Evolutionary conservation across 306 rosid genomes (phyloP).

Genomic region (Fragaria nilgerrensis): DNA sequence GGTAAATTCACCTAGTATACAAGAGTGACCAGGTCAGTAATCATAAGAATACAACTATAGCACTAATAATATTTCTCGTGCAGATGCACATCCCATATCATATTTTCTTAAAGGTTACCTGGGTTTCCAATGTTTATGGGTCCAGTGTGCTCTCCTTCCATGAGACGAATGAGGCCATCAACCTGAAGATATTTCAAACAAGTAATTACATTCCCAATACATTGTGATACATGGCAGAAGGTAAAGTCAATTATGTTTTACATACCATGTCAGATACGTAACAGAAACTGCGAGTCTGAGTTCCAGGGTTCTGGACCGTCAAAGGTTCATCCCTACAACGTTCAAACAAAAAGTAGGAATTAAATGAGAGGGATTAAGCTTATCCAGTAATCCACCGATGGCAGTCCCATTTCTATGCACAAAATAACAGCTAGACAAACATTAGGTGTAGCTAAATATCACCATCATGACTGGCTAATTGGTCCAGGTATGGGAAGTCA

Average conservation of each 20-base stretch:
- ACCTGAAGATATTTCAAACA: constrained; percentile 45
- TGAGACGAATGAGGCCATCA: constrained; percentile 76
- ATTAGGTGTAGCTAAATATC: not conserved
- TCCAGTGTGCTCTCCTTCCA: constrained; percentile 72
- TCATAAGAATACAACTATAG: not conserved
- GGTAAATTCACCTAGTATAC: constrained; percentile 68
- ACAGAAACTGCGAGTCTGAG: constrained; percentile 91
- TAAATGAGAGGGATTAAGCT: not conserved
- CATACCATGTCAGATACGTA: constrained; percentile 75
- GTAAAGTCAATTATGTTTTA: not conserved
- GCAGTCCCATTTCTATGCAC: not conserved
- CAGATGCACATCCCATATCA: not conserved
- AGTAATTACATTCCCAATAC: not conserved
- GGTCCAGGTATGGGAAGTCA: constrained; percentile 4
- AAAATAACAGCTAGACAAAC: not conserved
- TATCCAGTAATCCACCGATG: constrained; percentile 6
- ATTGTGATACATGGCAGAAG: not conserved
- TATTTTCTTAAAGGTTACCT: constrained; percentile 36
- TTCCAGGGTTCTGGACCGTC: constrained; percentile 82
- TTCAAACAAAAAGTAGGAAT: constrained; percentile 17
- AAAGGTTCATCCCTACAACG: constrained; percentile 58
- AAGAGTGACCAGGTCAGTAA: not conserved
- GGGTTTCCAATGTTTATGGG: constrained; percentile 94
- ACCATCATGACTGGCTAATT: not conserved
- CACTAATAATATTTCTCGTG: not conserved